A percentile compares a stretch with the other conserved stretches of the same genome.
Evolutionary conservation across 345 rosid genomes (phyloP).

Genomic region (Eucalyptus regnans): DNA sequence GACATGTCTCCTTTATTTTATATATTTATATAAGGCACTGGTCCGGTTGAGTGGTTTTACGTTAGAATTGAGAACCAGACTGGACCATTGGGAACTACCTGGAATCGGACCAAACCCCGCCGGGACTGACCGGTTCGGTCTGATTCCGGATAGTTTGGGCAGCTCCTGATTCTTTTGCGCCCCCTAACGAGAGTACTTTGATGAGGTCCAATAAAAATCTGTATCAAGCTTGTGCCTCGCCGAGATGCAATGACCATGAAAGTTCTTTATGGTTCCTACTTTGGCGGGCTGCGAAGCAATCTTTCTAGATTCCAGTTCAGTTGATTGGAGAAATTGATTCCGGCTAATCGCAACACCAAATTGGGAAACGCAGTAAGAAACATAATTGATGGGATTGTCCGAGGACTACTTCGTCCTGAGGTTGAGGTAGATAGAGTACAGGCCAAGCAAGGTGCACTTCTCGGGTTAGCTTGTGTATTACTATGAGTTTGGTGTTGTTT

Average conservation of each 20-base stretch:
- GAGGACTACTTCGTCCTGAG: background rate
- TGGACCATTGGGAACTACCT: too few relatives aligned
- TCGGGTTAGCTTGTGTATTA: background rate
- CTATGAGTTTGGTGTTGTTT: background rate
- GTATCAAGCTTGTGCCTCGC: background rate
- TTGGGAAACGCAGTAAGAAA: background rate
- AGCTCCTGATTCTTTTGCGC: too few relatives aligned
- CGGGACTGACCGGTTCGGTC: too few relatives aligned
- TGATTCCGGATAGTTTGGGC: accelerated
- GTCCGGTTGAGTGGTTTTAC: too few relatives aligned
- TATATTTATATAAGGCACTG: too few relatives aligned
- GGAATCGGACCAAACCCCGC: too few relatives aligned
- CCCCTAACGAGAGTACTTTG: too few relatives aligned
- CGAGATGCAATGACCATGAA: background rate
- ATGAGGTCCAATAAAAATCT: too few relatives aligned
- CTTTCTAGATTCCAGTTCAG: background rate
- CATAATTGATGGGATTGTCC: background rate
- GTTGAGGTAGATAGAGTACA: background rate
- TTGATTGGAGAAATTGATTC: too few relatives aligned
- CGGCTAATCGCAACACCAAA: background rate
- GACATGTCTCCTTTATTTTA: too few relatives aligned
- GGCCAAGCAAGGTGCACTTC: background rate
- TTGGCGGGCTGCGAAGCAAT: background rate
- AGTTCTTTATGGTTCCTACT: background rate
- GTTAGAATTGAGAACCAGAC: too few relatives aligned